Evolutionary conservation across 2,329 filamentous ascomycete genomes (phyloP), one percentile per base, ranked within the genome.

Genomic region (Sporothrix mexicana): DNA sequence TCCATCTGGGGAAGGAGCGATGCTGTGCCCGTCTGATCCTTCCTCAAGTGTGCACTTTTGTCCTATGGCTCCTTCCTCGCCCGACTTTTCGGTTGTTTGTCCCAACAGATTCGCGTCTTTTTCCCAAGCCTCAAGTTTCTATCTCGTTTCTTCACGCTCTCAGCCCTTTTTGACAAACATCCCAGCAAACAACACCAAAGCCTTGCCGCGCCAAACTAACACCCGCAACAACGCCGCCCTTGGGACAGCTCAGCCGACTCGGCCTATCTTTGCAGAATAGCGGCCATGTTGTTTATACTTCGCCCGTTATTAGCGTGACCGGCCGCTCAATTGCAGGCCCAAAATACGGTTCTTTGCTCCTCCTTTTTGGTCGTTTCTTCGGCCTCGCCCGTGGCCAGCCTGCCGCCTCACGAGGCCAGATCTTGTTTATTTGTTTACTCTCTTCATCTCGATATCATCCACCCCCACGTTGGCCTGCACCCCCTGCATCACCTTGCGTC

Each of bases 351-450:
- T 15, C 10, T 17, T 47, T 41, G 41, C 15, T 23, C 61, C 41
- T 10, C n/a, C 23, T 55, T 36, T 6, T 9, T 6, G 10, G 13
- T 12, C 23, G 10, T 23, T 17, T 15, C 12, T 36, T 41, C 30
- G 64, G 64, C 45, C 64, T 67, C 43, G 43, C 25, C 43, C 43
- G 43, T 68, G 66, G 66, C 66, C 66, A 9, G 30, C 30, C 30
- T 36, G 30, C 30, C 30, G 30, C 17, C 20, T 41, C 23, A 36
- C 17, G 23, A 53, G 47, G 25, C 66, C 66, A 25, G 66, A 53
- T 53, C 25, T 25, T 68, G 66, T 51, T 51, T 71, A 57, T 71
- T 53, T 71, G 45, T 64, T 61, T 64, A 30, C 23, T 59, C 49
- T 68, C 3, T 15, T 41, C 15, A 36, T 45, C 15, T 25, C 17